Base-by-base conservation (phyloP, 345 rosid species). In the Melaleuca alternifolia region DNA sequence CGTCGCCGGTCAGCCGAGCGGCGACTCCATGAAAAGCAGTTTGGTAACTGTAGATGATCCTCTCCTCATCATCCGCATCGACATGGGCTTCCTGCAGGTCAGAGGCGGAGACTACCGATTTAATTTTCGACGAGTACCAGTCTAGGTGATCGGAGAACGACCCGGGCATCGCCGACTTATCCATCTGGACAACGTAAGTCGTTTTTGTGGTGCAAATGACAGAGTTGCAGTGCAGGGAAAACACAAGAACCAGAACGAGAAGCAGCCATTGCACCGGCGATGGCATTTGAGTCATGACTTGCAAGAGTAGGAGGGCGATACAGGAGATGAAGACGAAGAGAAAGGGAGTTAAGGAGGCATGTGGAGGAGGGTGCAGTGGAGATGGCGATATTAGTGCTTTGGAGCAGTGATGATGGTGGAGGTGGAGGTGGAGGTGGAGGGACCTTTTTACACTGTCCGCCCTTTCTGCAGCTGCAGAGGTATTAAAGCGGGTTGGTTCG, bases 151-250 rank as follows among this genome's bases (percentile, higher is more conserved):
- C 51, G 52, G 93, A 86, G 88, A 92, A 93, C 50, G 95, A 87
- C 44, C 54, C 90, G 16, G 99, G 99, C 97, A 89, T 96, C 20
- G 96, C 95, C 48, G 93, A 89, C 89, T 89, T 97, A 84, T 97
- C 98, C 98, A 97, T 96, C 30, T 97, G 99, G 85, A 97, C 89
- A 26, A 97, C 91, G 88, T 92, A 97, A 87, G 97, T 96, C 85
- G 90, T 93, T 92, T 90, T 95, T 41, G 84, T 84, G 83, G 90
- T 62, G 37, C 91, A 85, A 59, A 91, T 54, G 85, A 90, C 93
- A 52, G 88, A 28, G 86, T 50, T 85, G 81, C 90, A 89, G n/a
- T 87, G 82, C 5, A 93, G 56, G 33, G n/a, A 85, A 88, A 85
- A 54, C 65, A 84, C 57, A 65, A 93, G 85, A 59, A 89, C 82